Evolutionary conservation across 495 filamentous ascomycete species (phyloP).

Genomic region (Lasiosphaeria miniovina): DNA sequence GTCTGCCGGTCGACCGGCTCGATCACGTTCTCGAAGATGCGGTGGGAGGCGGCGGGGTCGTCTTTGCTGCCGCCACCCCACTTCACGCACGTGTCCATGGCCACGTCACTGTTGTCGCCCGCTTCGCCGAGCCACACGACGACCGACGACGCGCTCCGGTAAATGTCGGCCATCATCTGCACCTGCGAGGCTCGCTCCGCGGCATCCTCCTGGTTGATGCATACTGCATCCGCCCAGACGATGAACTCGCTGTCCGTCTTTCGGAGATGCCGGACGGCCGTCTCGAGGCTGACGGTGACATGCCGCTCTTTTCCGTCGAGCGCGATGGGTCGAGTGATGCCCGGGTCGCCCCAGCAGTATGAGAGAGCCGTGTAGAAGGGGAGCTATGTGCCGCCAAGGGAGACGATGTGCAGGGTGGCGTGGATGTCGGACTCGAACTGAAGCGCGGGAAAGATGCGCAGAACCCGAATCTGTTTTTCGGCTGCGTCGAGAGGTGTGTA

Average conservation of each 20-base stretch:
- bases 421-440: background rate
- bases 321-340: background rate
- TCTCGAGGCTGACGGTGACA: background rate
- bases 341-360: conserved; percentile 1
- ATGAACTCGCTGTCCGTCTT: conserved; percentile 1
- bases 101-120: background rate
- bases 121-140: conserved; percentile 38
- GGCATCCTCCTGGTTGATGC: conserved; percentile 27
- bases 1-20: background rate
- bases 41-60: background rate
- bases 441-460: background rate
- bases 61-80: background rate
- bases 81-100: background rate
- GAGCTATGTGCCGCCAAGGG: background rate
- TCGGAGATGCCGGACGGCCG: background rate
- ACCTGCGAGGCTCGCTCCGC: conserved; percentile 24
- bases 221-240: conserved; percentile 31
- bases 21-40: background rate
- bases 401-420: background rate
- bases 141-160: conserved; percentile 30
- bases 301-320: background rate
- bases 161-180: conserved; percentile 34
- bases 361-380: background rate
- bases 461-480: background rate
- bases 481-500: background rate